These are phyloP conservation scores for Cladophialophora exuberans DNA, from an alignment of 2,329 filamentous ascomycete genomes.

Conservation along the genomic window DNA sequence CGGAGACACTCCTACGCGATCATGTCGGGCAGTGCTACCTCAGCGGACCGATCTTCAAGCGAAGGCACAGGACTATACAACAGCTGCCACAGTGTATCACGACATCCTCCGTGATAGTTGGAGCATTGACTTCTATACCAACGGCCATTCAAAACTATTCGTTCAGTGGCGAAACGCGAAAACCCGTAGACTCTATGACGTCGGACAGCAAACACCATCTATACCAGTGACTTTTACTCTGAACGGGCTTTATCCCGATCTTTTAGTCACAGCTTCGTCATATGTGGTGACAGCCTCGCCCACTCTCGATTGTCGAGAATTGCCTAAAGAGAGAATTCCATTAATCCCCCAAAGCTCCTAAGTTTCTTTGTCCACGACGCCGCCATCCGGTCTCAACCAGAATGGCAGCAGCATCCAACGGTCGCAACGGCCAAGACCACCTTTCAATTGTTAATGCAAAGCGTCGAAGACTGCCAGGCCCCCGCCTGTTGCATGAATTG, in stretches of 20 bases:
- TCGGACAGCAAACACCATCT: conserved; percentile 1
- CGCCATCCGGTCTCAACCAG: too few species aligned
- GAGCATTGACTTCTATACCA: background rate
- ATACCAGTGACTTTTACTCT: background rate
- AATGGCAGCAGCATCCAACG: too few species aligned
- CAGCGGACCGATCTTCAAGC: background rate
- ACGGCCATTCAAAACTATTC: background rate
- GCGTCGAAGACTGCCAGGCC: conserved; percentile 58
- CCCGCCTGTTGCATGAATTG: conserved; percentile 64
- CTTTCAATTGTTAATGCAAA: conserved; percentile 63
- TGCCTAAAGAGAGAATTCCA: too few species aligned
- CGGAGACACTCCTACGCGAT: background rate
- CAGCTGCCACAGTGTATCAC: background rate
- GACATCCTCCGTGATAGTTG: background rate
- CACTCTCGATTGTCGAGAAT: background rate
- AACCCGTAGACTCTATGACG: conserved; percentile 4
- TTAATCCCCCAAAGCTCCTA: background rate
- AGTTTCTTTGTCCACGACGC: conserved; percentile 1
- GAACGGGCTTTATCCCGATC: background rate
- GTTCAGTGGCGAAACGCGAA: background rate
- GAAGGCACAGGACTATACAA: background rate
- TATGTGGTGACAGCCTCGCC: background rate
- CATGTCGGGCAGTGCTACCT: conserved; percentile 2
- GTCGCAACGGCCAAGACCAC: conserved; percentile 21
- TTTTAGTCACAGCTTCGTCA: too few species aligned